Evolutionary conservation across 805 yeast genomes (phyloP).

Genomic region (Yarrowia keelungensis): DNA sequence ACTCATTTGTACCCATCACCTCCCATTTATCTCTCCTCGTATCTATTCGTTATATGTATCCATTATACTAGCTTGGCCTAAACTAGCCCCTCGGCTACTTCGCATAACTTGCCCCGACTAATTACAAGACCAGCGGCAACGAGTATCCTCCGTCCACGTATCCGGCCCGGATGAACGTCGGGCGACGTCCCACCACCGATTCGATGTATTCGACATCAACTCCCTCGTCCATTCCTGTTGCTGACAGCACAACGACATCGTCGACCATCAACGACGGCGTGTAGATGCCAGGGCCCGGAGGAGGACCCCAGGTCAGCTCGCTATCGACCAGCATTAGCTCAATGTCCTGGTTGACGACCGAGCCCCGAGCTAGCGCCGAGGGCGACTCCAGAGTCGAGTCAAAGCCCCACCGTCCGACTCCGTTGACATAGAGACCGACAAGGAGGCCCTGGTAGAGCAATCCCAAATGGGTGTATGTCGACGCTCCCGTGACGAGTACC

Average conservation of each 20-base stretch:
- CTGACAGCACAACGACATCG: conserved; percentile 9
- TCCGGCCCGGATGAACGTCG: conserved; percentile 26
- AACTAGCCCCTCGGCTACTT: conserved; percentile 33
- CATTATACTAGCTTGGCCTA: conserved; percentile 16
- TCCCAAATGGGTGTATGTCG: conserved; percentile 53
- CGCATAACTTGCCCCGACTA: conserved; percentile 37
- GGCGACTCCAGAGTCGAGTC: conserved; percentile 63
- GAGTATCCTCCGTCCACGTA: conserved; percentile 29
- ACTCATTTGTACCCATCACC: neutral
- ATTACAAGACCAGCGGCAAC: conserved; percentile 28
- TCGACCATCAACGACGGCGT: conserved; percentile 36
- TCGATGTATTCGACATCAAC: conserved; percentile 21
- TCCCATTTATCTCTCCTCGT: no score
- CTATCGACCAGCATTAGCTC: conserved; percentile 6
- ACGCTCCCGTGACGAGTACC: conserved; percentile 83
- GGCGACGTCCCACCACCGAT: conserved; percentile 10
- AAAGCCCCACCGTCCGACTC: conserved; percentile 91
- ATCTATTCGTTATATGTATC: neutral
- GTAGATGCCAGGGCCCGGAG: conserved; percentile 25
- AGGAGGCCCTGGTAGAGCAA: conserved; percentile 83
- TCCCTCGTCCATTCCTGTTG: conserved; percentile 24
- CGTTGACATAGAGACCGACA: conserved; percentile 80
- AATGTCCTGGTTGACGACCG: conserved; percentile 24
- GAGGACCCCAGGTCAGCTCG: conserved; percentile 31
- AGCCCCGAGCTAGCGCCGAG: conserved; percentile 37